Percentiles rank a stretch among this genome's conserved stretches.
phyloP scores from a whole-genome alignment of 345 rosid species.

The Jatropha curcas region DNA sequence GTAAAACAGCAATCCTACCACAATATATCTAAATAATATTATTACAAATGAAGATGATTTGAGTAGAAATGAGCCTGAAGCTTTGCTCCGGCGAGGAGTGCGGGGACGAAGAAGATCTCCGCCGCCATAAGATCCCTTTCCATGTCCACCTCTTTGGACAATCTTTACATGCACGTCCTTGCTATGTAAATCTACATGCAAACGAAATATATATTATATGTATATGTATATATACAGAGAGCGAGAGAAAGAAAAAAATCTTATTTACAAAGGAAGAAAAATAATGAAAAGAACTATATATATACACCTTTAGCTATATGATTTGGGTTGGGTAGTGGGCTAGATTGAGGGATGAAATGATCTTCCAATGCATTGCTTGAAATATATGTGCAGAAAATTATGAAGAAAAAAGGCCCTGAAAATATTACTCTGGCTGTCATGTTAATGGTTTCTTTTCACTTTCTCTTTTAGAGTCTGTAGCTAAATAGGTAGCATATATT shows the following conservation, averaged over 20 bases:
- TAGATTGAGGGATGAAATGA: neutral
- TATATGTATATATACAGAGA: no score
- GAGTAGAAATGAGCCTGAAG: neutral
- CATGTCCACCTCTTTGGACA: slow-evolving; percentile 9
- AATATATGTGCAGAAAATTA: neutral
- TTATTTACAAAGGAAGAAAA: no score
- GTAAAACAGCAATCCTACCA: no score
- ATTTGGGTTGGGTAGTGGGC: neutral
- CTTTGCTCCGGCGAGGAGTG: neutral
- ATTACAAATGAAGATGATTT: slow-evolving; percentile 13
- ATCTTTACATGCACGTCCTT: neutral
- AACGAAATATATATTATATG: no score
- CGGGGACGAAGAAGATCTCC: slow-evolving; percentile 29
- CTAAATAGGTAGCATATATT: neutral
- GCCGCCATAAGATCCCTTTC: slow-evolving; percentile 31
- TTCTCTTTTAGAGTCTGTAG: neutral
- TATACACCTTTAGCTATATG: no score
- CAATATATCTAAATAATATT: neutral
- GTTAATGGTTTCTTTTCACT: neutral
- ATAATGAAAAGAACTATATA: neutral
- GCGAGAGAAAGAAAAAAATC: no score
- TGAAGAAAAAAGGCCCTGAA: neutral
- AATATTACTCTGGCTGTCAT: neutral
- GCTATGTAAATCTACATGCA: neutral
- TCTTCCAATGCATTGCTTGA: neutral